Percentiles rank a stretch among this genome's conserved stretches.
These are phyloP conservation scores for Backusella morwellensis DNA, from an alignment of 192 early-diverging fungal species.

Conservation along the genomic window DNA sequence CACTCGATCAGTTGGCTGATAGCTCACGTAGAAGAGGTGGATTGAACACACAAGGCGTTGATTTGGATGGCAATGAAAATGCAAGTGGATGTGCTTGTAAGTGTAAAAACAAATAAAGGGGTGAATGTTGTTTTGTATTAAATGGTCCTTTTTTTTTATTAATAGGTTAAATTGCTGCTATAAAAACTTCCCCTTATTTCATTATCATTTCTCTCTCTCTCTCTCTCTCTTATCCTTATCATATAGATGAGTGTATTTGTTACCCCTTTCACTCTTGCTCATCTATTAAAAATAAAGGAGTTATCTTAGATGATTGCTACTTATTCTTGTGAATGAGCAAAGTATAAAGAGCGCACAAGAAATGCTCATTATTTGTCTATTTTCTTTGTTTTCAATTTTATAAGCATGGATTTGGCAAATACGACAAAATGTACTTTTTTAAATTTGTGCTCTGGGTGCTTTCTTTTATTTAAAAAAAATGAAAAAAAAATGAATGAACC, in stretches of 20 bases:
- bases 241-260: background rate
- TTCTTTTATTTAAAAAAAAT: too few relatives aligned
- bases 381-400: too few relatives aligned
- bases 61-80: constrained; percentile 34
- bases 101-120: background rate
- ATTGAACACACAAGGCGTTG: constrained; percentile 48
- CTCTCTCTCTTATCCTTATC: background rate
- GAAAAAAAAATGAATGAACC: too few relatives aligned
- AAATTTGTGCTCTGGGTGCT: background rate
- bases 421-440: too few relatives aligned
- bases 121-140: background rate
- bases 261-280: background rate
- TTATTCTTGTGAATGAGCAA: background rate
- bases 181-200: background rate
- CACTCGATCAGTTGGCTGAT: constrained; percentile 58
- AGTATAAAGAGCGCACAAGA: background rate
- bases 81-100: constrained; percentile 39
- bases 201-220: background rate
- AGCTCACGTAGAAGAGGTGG: constrained; percentile 51
- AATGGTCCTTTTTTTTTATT: background rate
- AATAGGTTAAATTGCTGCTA: background rate
- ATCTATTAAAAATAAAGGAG: background rate
- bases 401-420: too few relatives aligned
- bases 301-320: background rate
- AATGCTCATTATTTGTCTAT: background rate